Conservation (phyloP, 768 basidiomycete genomes). For the Gautieria morchelliformis region DNA sequence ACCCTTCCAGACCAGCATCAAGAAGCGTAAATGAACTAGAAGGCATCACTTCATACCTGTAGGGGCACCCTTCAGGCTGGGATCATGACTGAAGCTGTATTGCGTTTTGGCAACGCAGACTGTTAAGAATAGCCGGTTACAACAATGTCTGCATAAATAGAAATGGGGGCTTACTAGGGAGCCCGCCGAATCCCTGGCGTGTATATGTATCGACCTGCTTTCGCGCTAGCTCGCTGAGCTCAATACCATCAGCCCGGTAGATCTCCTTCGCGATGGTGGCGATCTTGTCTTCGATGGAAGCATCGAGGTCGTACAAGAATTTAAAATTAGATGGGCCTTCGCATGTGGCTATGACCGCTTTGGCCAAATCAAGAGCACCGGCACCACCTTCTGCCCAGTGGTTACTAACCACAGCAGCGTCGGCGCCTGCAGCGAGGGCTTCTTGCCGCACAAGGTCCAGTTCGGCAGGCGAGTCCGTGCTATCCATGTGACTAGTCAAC, state of each 20-base stretch:
- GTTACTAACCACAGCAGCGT: slow-evolving; percentile 90
- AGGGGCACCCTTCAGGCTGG: slow-evolving; percentile 83
- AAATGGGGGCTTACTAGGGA: slow-evolving; percentile 53
- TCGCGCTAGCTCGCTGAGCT: slow-evolving; percentile 74
- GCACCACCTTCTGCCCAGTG: slow-evolving; percentile 97
- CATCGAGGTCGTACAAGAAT: slow-evolving; percentile 84
- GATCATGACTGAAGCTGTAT: slow-evolving; percentile 94
- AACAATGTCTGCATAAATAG: neutral
- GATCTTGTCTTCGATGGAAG: slow-evolving; percentile 85
- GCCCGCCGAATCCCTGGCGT: slow-evolving; percentile 70
- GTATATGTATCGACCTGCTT: slow-evolving; percentile 88
- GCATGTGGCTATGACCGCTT: slow-evolving; percentile 85
- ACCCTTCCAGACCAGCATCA: slow-evolving; percentile 38
- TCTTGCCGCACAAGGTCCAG: slow-evolving; percentile 74
- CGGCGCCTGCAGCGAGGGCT: slow-evolving; percentile 78
- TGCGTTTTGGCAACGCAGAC: slow-evolving; percentile 99
- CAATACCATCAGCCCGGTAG: slow-evolving; percentile 88
- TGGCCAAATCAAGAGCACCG: slow-evolving; percentile 82
- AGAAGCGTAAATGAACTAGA: neutral
- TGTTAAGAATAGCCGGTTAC: slow-evolving; percentile 20
- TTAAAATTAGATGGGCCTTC: slow-evolving; percentile 78
- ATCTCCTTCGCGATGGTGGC: slow-evolving; percentile 78
- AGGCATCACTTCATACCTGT: slow-evolving; percentile 36
- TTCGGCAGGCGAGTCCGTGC: slow-evolving; percentile 85
- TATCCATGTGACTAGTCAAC: slow-evolving; percentile 20